phyloP scores from a whole-genome alignment of 805 yeast species.

The Candida golubevii region DNA sequence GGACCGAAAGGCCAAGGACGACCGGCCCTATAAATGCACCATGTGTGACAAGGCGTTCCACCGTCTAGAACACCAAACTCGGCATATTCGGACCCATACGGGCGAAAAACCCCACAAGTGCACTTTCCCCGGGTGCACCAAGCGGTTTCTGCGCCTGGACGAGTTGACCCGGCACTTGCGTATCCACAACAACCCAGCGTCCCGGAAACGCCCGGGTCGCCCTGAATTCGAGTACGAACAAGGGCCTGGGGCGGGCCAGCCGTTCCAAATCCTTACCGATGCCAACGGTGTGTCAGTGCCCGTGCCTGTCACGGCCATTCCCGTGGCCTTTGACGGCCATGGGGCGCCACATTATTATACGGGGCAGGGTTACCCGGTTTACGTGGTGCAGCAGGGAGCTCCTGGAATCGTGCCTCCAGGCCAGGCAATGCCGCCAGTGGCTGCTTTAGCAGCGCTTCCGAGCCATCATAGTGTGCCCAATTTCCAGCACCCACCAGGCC shows the following conservation, averaged over 20 bases:
- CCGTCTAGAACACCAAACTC: constrained; percentile 83
- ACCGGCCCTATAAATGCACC: constrained; percentile 79
- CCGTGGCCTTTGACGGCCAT: constrained; percentile 28
- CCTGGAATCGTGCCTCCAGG: neutral
- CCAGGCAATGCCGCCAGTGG: neutral
- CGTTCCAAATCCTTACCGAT: constrained; percentile 4
- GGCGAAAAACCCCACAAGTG: constrained; percentile 92
- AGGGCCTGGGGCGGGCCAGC: neutral
- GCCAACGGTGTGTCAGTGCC: constrained; percentile 4
- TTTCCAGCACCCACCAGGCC: constrained; percentile 5
- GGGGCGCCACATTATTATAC: constrained; percentile 30
- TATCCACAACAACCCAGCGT: constrained; percentile 61
- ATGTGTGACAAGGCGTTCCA: constrained; percentile 84
- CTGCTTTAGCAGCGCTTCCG: neutral
- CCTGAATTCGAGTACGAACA: constrained; percentile 1
- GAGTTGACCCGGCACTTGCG: constrained; percentile 83
- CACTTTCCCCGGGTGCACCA: constrained; percentile 76
- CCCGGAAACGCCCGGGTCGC: constrained; percentile 13
- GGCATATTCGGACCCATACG: constrained; percentile 89
- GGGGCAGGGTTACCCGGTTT: constrained; percentile 31
- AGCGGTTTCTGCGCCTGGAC: constrained; percentile 75
- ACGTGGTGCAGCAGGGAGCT: constrained; percentile 26
- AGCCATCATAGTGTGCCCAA: constrained; percentile 8
- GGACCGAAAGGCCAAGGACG: constrained; percentile 16
- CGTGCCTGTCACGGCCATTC: constrained; percentile 19